Conservation (phyloP, 139 green algal genomes). For the Picocystis salinarum region DNA sequence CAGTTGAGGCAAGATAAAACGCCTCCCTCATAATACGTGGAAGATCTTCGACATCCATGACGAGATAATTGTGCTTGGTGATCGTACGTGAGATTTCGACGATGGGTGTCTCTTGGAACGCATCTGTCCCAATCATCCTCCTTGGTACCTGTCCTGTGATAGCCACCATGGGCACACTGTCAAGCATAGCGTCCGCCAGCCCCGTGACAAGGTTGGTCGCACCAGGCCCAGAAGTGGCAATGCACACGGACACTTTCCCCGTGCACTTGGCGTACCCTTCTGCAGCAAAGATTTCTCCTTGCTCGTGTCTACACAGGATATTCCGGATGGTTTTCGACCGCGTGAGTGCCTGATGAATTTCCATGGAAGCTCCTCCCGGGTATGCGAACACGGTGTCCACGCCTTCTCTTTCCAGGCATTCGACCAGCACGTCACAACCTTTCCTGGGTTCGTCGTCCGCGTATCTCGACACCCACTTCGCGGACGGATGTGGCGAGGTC, state of each 20-base stretch:
- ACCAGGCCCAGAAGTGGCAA: conserved; percentile 88
- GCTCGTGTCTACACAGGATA: conserved; percentile 94
- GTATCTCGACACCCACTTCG: conserved; percentile 20
- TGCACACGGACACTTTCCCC: conserved; percentile 91
- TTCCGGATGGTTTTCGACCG: conserved; percentile 68
- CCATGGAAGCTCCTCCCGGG: conserved; percentile 87
- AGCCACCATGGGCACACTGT: conserved; percentile 89
- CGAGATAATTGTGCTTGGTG: conserved; percentile 99
- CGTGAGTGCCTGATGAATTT: conserved; percentile 98
- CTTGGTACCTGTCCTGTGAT: conserved; percentile 83
- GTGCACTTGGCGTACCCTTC: conserved; percentile 94
- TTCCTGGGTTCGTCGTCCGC: conserved; percentile 58
- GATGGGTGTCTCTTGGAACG: conserved; percentile 98
- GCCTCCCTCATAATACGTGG: conserved; percentile 88
- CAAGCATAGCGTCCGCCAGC: conserved; percentile 91
- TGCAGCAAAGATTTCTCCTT: conserved; percentile 98
- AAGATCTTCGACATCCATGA: conserved; percentile 93
- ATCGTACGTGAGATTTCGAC: conserved; percentile 96
- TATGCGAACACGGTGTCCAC: conserved; percentile 64
- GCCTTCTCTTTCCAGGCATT: conserved; percentile 81
- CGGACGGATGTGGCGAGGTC: too few species aligned
- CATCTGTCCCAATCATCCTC: conserved; percentile 73
- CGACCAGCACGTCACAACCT: conserved; percentile 91
- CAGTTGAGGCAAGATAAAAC: conserved; percentile 81
- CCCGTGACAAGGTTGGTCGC: conserved; percentile 98